Percentiles rank a stretch among this genome's conserved stretches.
These are phyloP conservation scores for Glomus cerebriforme DNA, from an alignment of 192 early-diverging fungal genomes.

Conservation along the genomic window DNA sequence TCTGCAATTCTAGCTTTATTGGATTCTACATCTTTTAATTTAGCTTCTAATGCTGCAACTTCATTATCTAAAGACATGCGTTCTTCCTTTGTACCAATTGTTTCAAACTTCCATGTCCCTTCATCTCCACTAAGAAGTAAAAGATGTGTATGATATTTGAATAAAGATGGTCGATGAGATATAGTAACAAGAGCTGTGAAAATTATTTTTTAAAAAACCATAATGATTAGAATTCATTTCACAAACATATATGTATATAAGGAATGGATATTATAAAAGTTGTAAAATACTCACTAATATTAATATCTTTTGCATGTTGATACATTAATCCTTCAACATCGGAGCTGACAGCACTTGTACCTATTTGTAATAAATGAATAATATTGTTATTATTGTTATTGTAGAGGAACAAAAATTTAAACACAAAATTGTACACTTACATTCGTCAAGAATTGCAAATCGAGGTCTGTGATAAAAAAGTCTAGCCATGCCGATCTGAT, in stretches of 20 bases:
- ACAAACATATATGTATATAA: neutral
- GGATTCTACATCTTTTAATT: constrained; percentile 52
- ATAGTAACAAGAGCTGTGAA: constrained; percentile 80
- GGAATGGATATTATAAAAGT: neutral
- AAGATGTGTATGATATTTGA: constrained; percentile 95
- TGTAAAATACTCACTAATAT: constrained; percentile 62
- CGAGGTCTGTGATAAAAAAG: constrained; percentile 96
- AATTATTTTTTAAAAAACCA: neutral
- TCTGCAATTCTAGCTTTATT: constrained; percentile 47
- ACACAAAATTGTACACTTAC: constrained; percentile 50
- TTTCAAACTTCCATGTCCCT: constrained; percentile 81
- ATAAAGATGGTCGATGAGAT: constrained; percentile 91
- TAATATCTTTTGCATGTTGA: constrained; percentile 75
- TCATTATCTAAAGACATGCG: constrained; percentile 87
- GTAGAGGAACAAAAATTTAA: neutral
- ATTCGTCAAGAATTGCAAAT: constrained; percentile 97
- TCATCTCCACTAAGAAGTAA: constrained; percentile 89
- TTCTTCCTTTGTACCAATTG: constrained; percentile 77
- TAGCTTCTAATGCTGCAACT: constrained; percentile 67
- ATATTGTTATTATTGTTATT: neutral
- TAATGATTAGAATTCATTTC: neutral
- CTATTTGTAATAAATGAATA: neutral
- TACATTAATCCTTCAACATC: constrained; percentile 94
- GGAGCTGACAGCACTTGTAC: constrained; percentile 78
- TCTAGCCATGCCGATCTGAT: constrained; percentile 87